Base-by-base conservation (phyloP, 192 early-diverging fungal genomes). In the Coemansia sp. region DNA sequence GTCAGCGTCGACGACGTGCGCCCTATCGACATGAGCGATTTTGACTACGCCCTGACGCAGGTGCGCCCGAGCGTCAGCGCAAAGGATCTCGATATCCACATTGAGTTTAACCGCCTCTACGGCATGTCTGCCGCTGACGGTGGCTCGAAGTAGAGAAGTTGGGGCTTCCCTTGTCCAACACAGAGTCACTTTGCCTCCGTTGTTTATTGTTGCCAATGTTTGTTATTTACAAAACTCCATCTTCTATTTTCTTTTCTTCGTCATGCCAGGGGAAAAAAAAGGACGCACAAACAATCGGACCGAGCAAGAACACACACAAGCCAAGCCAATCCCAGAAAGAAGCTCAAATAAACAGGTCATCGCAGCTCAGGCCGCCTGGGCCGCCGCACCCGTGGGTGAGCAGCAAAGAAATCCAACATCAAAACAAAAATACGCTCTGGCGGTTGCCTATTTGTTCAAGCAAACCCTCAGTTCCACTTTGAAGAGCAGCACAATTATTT, bases 1-100 rank as follows among this genome's bases (percentile, higher is more conserved):
- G 76, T 82, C 10, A 66, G 66, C 59, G 44, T 80, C 3, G 80
- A 85, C 4, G 85, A 90, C 53, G 87, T 93, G n/a, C 80, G 90
- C 17, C 87, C 91, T 7, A 87, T 95, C 34, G 75, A 64, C 23
- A 78, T 83, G 33, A 66, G 68, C 3, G 93, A 96, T 72, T 94
- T 96, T 77, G 48, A 83, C 37, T 83, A 87, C 22, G 94, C 91
- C 1, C 66, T 94, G 53, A 87, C 84, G 15, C 92, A 94, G 33
- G 86, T 95, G 21, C 74, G 87, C 1, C 89, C 93, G 11, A 92
- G 89, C 78, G 93, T 95, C 12, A 90, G 89, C 33, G 75, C 81
- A n/a, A 81, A 78, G 53, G 93, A 95, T 53, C 67, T 95, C 25
- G 83, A 88, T 34, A 67, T 85, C 21, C 93, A 95, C 52, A 52